Evolutionary conservation across 257 asterid species (phyloP).

Genomic region (Scutellaria barbata): DNA sequence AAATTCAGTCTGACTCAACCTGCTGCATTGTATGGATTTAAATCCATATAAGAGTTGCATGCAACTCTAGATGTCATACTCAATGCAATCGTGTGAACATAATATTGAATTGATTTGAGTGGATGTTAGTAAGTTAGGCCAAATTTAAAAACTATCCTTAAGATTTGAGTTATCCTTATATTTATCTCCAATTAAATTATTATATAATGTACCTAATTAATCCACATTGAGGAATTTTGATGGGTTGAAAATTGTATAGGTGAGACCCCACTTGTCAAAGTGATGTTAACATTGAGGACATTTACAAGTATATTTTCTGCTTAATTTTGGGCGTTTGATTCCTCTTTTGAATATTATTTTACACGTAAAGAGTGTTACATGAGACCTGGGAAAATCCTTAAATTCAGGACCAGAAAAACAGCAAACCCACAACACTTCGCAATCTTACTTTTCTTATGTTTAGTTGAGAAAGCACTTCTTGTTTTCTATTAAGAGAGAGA

Average conservation of each 20-base stretch:
- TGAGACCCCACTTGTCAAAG: conserved; percentile 35
- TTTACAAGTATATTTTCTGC: conserved; percentile 37
- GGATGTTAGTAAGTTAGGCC: too few species aligned
- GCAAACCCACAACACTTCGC: conserved; percentile 23
- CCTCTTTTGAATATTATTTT: conserved; percentile 52
- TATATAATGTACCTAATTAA: conserved; percentile 3
- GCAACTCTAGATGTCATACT: too few species aligned
- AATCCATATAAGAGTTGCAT: too few species aligned
- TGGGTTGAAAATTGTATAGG: conserved; percentile 27
- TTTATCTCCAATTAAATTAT: too few species aligned
- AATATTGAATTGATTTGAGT: neutral
- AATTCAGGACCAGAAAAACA: conserved; percentile 51
- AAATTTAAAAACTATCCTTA: too few species aligned
- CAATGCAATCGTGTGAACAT: too few species aligned
- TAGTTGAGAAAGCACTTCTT: conserved; percentile 28
- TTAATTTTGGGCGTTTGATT: conserved; percentile 29
- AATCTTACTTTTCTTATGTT: conserved; percentile 10
- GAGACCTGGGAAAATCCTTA: conserved; percentile 52
- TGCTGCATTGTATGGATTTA: too few species aligned
- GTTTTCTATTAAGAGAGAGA: conserved; percentile 33
- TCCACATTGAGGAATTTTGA: conserved; percentile 5
- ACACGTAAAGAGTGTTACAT: conserved; percentile 39
- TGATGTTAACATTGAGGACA: conserved; percentile 41
- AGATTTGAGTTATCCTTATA: too few species aligned
- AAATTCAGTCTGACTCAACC: too few species aligned